Evolutionary conservation across 2,329 filamentous ascomycete genomes (phyloP).

Genomic region (Colletotrichum plurivorum): DNA sequence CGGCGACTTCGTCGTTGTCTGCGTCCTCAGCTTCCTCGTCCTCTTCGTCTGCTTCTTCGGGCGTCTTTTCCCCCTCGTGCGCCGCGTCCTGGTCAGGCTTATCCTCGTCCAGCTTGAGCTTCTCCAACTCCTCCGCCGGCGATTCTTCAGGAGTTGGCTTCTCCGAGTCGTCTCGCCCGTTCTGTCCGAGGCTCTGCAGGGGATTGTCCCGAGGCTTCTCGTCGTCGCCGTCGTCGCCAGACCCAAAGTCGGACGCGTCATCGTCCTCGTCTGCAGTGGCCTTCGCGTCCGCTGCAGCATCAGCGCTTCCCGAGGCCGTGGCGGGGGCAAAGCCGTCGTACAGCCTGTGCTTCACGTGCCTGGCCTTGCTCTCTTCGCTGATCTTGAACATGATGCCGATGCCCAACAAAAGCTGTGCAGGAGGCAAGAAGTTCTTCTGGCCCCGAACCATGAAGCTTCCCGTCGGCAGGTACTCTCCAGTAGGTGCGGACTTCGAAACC

Average conservation of each 20-base stretch:
- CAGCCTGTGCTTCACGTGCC: constrained; percentile 81
- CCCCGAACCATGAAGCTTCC: constrained; percentile 87
- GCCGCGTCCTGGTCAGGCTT: constrained; percentile 41
- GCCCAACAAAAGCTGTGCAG: constrained; percentile 88
- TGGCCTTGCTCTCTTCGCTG: constrained; percentile 87
- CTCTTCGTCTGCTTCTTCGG: constrained; percentile 42
- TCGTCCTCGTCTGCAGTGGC: constrained; percentile 49
- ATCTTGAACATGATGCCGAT: constrained; percentile 91
- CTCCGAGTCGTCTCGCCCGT: constrained; percentile 47
- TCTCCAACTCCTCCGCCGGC: constrained; percentile 31
- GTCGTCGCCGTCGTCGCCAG: constrained; percentile 50
- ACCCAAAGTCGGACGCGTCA: constrained; percentile 51
- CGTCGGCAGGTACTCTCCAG: constrained; percentile 83
- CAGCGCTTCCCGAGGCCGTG: not conserved
- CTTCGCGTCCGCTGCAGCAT: constrained; percentile 37
- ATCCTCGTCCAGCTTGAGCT: constrained; percentile 39
- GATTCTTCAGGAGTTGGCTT: constrained; percentile 42
- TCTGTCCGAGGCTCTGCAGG: constrained; percentile 49
- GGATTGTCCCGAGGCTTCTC: constrained; percentile 53
- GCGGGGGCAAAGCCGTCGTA: constrained; percentile 45
- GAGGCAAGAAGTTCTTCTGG: constrained; percentile 92
- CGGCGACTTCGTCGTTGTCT: constrained; percentile 31
- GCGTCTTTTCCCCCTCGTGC: not conserved
- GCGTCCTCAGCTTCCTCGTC: constrained; percentile 46
- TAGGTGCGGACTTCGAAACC: constrained; percentile 86